Evolutionary conservation across 2,329 filamentous ascomycete genomes (phyloP), one percentile per base, ranked within the genome.

Genomic region (Talaromyces sp.): DNA sequence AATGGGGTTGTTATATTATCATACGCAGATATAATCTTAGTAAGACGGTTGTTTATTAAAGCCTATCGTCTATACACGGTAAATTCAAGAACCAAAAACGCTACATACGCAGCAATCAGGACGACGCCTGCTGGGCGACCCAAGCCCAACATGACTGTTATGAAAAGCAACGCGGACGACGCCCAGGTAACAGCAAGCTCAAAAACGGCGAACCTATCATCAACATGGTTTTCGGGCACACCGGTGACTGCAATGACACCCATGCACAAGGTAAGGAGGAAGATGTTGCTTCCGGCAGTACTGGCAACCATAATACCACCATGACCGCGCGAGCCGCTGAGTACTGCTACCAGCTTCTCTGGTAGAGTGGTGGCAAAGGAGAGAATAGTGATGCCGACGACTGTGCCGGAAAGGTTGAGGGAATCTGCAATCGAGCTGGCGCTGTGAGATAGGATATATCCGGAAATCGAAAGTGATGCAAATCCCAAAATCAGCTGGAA

Each of bases 271-370:
- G 81, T 79, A 16, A 84, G 70, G 34, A 85, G 70, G 66, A 85
- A 85, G 36, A 85, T 81, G 62, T 85, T 85, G 64, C 81, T 83
- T 4, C 82, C 82, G 0, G 78, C 81, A 3, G 81, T 82, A 52
- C 81, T 83, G 0, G 82, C 83, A 5, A 82, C 79, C 8, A 85
- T 67, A 54, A 85, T 82, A 1, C 81, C 81, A 1, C 70, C 68
- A 18, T 83, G 78, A 4, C 80, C 81, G 14, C 78, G 75, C 10
- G 67, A 71, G 16, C 81, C 79, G 62, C 81, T 81, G 28, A 84
- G 64, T 4, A 83, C 72, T 1, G 82, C 78, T 54, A 85, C 66
- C 44, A 84, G 75, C 65, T 84, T 84, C 65, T 85, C 82, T 0
- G 83, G 82, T 1, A 85, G 70, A 0, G 82, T 84, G 0, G 82